Percentiles rank a stretch among this genome's conserved stretches.
phyloP scores from a whole-genome alignment of 495 filamentous ascomycete species.

The Aspergillus baeticus region DNA sequence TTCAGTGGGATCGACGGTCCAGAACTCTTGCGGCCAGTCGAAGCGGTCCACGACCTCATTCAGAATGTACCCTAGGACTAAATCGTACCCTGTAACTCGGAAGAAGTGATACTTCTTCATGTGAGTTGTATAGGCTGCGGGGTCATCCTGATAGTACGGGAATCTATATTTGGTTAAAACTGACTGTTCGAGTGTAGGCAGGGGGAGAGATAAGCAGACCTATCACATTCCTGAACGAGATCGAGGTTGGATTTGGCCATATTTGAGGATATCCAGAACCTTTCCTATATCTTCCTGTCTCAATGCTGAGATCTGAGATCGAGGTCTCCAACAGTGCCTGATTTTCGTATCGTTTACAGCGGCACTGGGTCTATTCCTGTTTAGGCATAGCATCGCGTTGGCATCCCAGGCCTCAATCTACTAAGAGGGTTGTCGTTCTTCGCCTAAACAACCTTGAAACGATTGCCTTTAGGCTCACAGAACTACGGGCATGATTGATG shows the following conservation, averaged over 20 bases:
- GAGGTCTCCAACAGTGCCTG: background rate
- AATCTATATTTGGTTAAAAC: slow-evolving; percentile 50
- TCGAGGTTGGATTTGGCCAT: slow-evolving; percentile 54
- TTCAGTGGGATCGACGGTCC: slow-evolving; percentile 45
- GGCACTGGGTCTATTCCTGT: background rate
- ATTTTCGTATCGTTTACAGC: background rate
- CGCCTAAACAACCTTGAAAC: too few relatives aligned
- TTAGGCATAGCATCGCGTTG: too few relatives aligned
- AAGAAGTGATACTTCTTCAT: slow-evolving; percentile 55
- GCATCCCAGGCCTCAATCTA: too few relatives aligned
- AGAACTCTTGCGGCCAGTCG: slow-evolving; percentile 50
- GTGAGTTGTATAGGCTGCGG: slow-evolving; percentile 45
- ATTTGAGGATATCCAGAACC: background rate
- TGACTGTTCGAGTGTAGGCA: background rate
- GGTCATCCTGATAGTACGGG: slow-evolving; percentile 61
- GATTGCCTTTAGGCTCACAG: too few relatives aligned
- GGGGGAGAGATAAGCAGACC: slow-evolving; percentile 14
- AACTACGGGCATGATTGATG: too few relatives aligned
- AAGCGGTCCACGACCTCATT: slow-evolving; percentile 58
- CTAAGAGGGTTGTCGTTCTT: too few relatives aligned
- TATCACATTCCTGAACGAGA: slow-evolving; percentile 60
- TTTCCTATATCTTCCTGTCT: background rate
- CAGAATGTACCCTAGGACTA: slow-evolving; percentile 62
- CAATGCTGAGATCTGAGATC: background rate
- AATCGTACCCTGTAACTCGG: slow-evolving; percentile 47